Evolutionary conservation across 2,329 filamentous ascomycete genomes (phyloP).

Genomic region (Botrytis byssoidea): DNA sequence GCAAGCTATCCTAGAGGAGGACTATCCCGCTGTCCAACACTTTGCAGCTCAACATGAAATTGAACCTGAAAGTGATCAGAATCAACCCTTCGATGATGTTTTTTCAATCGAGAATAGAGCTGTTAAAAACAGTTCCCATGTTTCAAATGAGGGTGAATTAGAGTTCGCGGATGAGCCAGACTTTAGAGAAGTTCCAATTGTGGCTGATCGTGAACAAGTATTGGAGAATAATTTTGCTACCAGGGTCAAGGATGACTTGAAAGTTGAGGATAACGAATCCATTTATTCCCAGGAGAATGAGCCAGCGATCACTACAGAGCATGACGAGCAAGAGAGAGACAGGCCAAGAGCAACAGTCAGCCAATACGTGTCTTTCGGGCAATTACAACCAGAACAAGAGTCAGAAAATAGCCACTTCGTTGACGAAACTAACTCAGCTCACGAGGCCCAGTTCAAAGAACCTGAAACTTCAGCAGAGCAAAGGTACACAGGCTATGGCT

Average conservation of each 20-base stretch:
- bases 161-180: neutral
- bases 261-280: neutral
- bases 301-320: neutral
- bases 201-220: neutral
- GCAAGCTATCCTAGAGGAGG: neutral
- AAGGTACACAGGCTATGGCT: neutral
- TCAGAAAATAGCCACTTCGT: neutral
- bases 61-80: neutral
- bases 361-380: neutral
- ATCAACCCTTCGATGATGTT: neutral
- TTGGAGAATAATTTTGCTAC: too few relatives aligned
- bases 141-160: neutral
- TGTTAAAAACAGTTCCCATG: neutral
- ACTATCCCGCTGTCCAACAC: neutral
- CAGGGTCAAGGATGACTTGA: neutral
- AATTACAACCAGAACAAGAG: neutral
- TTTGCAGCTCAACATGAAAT: neutral
- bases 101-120: neutral
- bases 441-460: neutral
- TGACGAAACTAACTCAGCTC: too few relatives aligned
- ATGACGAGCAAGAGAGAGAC: neutral
- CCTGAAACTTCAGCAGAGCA: neutral
- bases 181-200: neutral
- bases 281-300: neutral
- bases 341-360: too few relatives aligned